phyloP scores from a whole-genome alignment of 495 filamentous ascomycete species.

The Jackrogersella multiformis region DNA sequence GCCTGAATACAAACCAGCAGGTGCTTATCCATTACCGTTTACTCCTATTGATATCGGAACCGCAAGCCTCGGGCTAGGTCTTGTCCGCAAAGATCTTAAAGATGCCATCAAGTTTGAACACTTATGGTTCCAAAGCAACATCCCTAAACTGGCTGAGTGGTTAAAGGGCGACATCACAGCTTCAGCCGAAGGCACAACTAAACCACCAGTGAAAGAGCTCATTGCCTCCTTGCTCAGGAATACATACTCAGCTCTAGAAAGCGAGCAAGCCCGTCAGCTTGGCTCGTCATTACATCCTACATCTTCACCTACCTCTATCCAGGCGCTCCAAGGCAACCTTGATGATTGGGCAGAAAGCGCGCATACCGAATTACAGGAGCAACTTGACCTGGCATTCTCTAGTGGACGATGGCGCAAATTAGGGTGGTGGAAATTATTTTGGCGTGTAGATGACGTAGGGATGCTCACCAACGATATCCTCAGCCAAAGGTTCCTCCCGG shows the following conservation, averaged over 20 bases:
- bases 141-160: constrained; percentile 74
- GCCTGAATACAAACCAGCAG: constrained; percentile 45
- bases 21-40: constrained; percentile 48
- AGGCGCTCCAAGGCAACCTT: constrained; percentile 65
- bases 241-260: constrained; percentile 62
- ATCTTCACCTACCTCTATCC: constrained; percentile 54
- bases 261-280: constrained; percentile 57
- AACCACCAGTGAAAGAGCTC: constrained; percentile 69
- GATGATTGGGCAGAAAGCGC: constrained; percentile 77
- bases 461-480: constrained; percentile 83
- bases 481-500: constrained; percentile 73
- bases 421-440: constrained; percentile 94
- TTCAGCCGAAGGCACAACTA: constrained; percentile 55
- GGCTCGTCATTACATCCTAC: constrained; percentile 38
- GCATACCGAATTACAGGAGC: constrained; percentile 82
- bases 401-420: constrained; percentile 76
- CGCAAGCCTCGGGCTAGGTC: constrained; percentile 66
- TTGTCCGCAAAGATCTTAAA: constrained; percentile 71
- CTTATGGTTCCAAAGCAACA: constrained; percentile 74
- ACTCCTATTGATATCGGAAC: constrained; percentile 51
- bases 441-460: constrained; percentile 89
- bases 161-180: constrained; percentile 61
- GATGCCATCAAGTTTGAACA: constrained; percentile 76
- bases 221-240: constrained; percentile 72
- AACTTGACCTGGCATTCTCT: constrained; percentile 77